Evolutionary conservation across 2,329 filamentous ascomycete genomes (phyloP).

Genomic region (Nothopassalora personata): DNA sequence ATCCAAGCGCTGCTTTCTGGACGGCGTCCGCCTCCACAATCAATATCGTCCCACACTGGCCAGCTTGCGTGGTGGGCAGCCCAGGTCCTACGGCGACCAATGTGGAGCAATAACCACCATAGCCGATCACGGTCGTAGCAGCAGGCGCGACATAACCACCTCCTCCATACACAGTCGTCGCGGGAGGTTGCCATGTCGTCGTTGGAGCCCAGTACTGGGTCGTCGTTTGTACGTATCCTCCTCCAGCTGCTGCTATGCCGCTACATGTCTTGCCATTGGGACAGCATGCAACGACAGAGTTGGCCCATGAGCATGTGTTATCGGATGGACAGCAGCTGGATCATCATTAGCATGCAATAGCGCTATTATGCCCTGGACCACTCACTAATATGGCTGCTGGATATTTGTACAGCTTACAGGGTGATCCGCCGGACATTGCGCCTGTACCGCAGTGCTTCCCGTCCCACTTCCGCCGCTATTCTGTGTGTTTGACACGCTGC

Average conservation of each 20-base stretch:
- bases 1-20: slow-evolving; percentile 11
- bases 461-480: slow-evolving; percentile 12
- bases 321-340: slow-evolving; percentile 32
- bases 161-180: slow-evolving; percentile 21
- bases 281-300: slow-evolving; percentile 32
- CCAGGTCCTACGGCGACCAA: slow-evolving; percentile 29
- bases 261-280: slow-evolving; percentile 29
- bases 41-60: slow-evolving; percentile 34
- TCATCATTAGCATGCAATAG: background rate
- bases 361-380: background rate
- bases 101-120: slow-evolving; percentile 32
- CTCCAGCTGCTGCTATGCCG: slow-evolving; percentile 21
- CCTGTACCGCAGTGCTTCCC: slow-evolving; percentile 30
- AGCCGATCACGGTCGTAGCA: slow-evolving; percentile 15
- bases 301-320: slow-evolving; percentile 30
- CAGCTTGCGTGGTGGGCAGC: slow-evolving; percentile 30
- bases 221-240: slow-evolving; percentile 13
- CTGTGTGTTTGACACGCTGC: slow-evolving; percentile 18
- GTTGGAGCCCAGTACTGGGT: slow-evolving; percentile 18
- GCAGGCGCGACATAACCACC: slow-evolving; percentile 13
- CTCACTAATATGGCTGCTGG: slow-evolving; percentile 40
- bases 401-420: slow-evolving; percentile 40
- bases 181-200: slow-evolving; percentile 18
- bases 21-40: slow-evolving; percentile 25
- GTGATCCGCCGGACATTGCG: slow-evolving; percentile 33